Evolutionary conservation across 768 basidiomycete species (phyloP).

Genomic region (Macrolepiota albuminosa): DNA sequence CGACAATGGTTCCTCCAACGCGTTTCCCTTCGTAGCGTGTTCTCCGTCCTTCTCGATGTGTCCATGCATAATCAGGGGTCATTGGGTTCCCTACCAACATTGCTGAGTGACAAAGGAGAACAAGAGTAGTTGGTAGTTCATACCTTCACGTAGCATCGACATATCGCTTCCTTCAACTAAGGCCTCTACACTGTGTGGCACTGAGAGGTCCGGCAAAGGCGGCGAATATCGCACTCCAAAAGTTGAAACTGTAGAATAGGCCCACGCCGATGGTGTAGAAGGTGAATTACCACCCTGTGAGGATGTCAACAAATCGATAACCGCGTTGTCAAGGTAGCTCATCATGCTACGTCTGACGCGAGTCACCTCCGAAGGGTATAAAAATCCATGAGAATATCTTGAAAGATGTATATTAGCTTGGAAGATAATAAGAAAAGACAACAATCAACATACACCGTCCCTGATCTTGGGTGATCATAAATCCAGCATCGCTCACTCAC

Average conservation of each 20-base stretch:
- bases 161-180: conserved; percentile 90
- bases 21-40: conserved; percentile 62
- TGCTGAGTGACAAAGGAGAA: conserved; percentile 1
- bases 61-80: conserved; percentile 65
- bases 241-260: conserved; percentile 69
- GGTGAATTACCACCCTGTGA: conserved; percentile 26
- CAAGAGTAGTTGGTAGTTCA: conserved; percentile 17
- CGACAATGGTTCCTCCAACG: conserved; percentile 89
- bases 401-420: conserved; percentile 1
- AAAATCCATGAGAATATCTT: conserved; percentile 91
- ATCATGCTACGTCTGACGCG: conserved; percentile 58
- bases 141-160: conserved; percentile 66
- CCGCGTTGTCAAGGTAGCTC: conserved; percentile 43
- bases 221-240: conserved; percentile 76
- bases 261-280: conserved; percentile 37
- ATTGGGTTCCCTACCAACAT: conserved; percentile 45
- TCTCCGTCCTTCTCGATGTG: conserved; percentile 62
- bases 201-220: conserved; percentile 61
- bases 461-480: conserved; percentile 93
- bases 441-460: conserved; percentile 70
- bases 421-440: conserved; percentile 4
- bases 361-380: conserved; percentile 85
- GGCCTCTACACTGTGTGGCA: conserved; percentile 78
- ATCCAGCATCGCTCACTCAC: conserved; percentile 93
- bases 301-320: conserved; percentile 28